Evolutionary conservation across 2,329 filamentous ascomycete species (phyloP).

Genomic region (Aspergillus spinulosporus): DNA sequence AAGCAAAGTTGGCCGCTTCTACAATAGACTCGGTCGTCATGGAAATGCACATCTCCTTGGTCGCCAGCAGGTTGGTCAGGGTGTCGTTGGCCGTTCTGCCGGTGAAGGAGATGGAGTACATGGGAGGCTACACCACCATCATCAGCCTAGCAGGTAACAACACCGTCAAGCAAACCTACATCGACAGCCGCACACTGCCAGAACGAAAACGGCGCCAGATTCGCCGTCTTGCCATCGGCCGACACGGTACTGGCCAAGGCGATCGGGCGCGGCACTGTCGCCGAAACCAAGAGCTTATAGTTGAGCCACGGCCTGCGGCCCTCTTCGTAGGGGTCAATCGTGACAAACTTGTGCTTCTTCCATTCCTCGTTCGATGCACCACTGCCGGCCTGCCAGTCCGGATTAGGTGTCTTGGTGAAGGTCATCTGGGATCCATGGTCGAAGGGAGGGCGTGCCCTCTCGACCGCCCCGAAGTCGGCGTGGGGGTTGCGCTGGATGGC

Average conservation of each 20-base stretch:
- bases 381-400: background rate
- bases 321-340: slow-evolving; percentile 72
- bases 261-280: slow-evolving; percentile 77
- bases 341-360: background rate
- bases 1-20: slow-evolving; percentile 79
- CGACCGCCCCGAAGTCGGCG: background rate
- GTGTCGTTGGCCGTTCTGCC: slow-evolving; percentile 69
- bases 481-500: slow-evolving; percentile 3
- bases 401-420: background rate
- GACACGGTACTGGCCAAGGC: slow-evolving; percentile 60
- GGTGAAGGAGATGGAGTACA: slow-evolving; percentile 64
- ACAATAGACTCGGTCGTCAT: slow-evolving; percentile 79
- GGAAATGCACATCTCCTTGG: slow-evolving; percentile 77
- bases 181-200: slow-evolving; percentile 2
- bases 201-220: slow-evolving; percentile 73
- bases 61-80: slow-evolving; percentile 68
- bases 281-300: slow-evolving; percentile 85
- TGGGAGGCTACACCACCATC: slow-evolving; percentile 63
- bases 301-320: slow-evolving; percentile 69
- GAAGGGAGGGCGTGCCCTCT: background rate
- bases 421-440: background rate
- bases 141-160: slow-evolving; percentile 61
- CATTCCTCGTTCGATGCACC: background rate
- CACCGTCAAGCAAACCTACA: slow-evolving; percentile 58
- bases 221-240: slow-evolving; percentile 60